Percentiles rank a stretch among this genome's conserved stretches.
These are phyloP conservation scores for Aspergillus pseudoterreus DNA, from an alignment of 2,329 filamentous ascomycete genomes.

Conservation along the genomic window DNA sequence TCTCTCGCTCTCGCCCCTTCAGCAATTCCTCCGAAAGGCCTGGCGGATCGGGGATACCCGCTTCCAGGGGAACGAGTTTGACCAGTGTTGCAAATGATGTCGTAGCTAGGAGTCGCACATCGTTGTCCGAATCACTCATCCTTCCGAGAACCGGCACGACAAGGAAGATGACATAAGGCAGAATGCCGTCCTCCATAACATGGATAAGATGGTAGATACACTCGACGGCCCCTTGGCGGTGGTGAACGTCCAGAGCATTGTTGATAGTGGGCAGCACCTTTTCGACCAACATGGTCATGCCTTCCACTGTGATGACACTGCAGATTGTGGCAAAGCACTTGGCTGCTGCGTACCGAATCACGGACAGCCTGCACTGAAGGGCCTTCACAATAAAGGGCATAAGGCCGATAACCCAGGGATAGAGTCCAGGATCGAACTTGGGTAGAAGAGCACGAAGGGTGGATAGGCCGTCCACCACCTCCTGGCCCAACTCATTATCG, in stretches of 20 bases:
- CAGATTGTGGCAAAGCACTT: slow-evolving; percentile 97
- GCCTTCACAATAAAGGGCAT: slow-evolving; percentile 84
- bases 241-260: slow-evolving; percentile 82
- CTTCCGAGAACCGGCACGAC: slow-evolving; percentile 94
- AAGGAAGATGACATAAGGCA: slow-evolving; percentile 98
- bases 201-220: slow-evolving; percentile 95
- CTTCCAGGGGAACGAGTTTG: slow-evolving; percentile 93
- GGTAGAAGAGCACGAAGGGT: slow-evolving; percentile 88
- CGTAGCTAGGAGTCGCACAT: slow-evolving; percentile 88
- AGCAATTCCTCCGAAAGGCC: slow-evolving; percentile 85
- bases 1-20: slow-evolving; percentile 85
- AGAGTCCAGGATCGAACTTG: slow-evolving; percentile 72
- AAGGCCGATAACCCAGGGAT: slow-evolving; percentile 76
- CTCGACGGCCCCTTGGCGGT: slow-evolving; percentile 90
- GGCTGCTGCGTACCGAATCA: slow-evolving; percentile 92
- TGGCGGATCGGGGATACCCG: slow-evolving; percentile 93
- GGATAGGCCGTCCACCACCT: slow-evolving; percentile 90
- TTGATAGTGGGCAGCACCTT: slow-evolving; percentile 87
- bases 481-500: slow-evolving; percentile 75
- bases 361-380: slow-evolving; percentile 80
- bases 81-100: slow-evolving; percentile 96
- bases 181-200: slow-evolving; percentile 93
- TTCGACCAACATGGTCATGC: slow-evolving; percentile 93
- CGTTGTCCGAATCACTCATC: slow-evolving; percentile 98
- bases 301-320: slow-evolving; percentile 90